These are phyloP conservation scores for Bauhinia variegata DNA, from an alignment of 306 rosid species.

Conservation along the genomic window DNA sequence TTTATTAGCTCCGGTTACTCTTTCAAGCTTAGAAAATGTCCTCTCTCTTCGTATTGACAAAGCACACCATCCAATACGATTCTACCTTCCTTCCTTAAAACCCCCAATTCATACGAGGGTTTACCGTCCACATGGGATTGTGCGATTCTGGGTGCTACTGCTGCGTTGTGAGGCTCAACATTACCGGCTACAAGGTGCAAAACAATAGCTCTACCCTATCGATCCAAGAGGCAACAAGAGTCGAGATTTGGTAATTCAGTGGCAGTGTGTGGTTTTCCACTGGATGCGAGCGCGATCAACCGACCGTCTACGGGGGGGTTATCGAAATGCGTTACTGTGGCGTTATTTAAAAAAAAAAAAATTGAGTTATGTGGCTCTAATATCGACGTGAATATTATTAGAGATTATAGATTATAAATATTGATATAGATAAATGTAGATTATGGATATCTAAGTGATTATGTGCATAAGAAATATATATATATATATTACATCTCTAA, in stretches of 20 bases:
- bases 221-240: conserved; percentile 29
- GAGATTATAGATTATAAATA: too few species aligned
- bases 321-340: not conserved
- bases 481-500: too few species aligned
- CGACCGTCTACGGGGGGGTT: not conserved
- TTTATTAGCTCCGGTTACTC: not conserved
- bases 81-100: not conserved
- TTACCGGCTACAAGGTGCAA: conserved; percentile 3
- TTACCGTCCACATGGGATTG: too few species aligned
- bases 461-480: too few species aligned
- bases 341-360: too few species aligned
- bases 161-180: not conserved
- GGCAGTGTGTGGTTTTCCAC: not conserved
- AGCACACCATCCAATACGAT: conserved; percentile 2
- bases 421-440: too few species aligned
- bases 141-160: not conserved
- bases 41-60: too few species aligned
- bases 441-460: too few species aligned
- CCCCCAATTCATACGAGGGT: conserved; percentile 1
- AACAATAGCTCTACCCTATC: not conserved
- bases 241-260: not conserved
- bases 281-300: conserved; percentile 16
- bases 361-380: too few species aligned
- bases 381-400: too few species aligned
- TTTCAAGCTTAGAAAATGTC: conserved; percentile 22